These are phyloP conservation scores for Trichoderma atroviride DNA, from an alignment of 2,329 filamentous ascomycete genomes.

Conservation along the genomic window DNA sequence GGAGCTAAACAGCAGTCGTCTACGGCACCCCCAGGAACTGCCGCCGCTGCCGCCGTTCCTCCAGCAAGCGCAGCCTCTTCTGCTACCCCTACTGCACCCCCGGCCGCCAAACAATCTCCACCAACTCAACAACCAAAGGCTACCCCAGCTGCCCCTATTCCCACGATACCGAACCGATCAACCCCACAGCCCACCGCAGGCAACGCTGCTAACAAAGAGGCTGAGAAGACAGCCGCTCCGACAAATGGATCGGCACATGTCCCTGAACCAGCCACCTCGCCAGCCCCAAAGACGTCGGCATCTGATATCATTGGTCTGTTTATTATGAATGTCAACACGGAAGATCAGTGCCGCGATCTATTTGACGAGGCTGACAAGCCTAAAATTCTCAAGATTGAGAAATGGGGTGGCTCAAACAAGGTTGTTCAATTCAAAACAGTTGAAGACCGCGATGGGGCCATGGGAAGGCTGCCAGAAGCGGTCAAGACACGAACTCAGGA, in stretches of 20 bases:
- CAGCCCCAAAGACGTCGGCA: slow-evolving; percentile 60
- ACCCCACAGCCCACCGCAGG: slow-evolving; percentile 55
- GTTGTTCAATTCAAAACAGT: slow-evolving; percentile 81
- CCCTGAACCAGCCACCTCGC: slow-evolving; percentile 57
- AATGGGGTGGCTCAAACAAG: slow-evolving; percentile 77
- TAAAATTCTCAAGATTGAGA: slow-evolving; percentile 79
- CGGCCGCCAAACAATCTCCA: slow-evolving; percentile 43
- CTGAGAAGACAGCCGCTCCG: slow-evolving; percentile 56
- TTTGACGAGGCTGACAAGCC: slow-evolving; percentile 80
- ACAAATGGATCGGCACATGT: slow-evolving; percentile 57
- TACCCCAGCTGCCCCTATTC: slow-evolving; percentile 41
- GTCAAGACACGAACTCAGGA: slow-evolving; percentile 72
- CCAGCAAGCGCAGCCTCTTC: slow-evolving; percentile 29
- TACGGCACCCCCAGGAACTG: slow-evolving; percentile 36
- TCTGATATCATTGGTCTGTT: slow-evolving; percentile 83
- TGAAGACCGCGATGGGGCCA: slow-evolving; percentile 79
- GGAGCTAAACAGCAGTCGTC: slow-evolving; percentile 72
- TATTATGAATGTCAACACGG: slow-evolving; percentile 80
- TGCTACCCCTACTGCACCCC: slow-evolving; percentile 39
- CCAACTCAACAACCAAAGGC: slow-evolving; percentile 49
- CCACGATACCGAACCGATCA: slow-evolving; percentile 44
- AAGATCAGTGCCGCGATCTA: slow-evolving; percentile 79
- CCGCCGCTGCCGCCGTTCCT: not conserved
- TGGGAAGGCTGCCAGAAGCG: slow-evolving; percentile 74
- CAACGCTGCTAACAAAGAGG: slow-evolving; percentile 51